Evolutionary conservation across 2,329 filamentous ascomycete genomes (phyloP).

Genomic region (Zasmidium cellare): DNA sequence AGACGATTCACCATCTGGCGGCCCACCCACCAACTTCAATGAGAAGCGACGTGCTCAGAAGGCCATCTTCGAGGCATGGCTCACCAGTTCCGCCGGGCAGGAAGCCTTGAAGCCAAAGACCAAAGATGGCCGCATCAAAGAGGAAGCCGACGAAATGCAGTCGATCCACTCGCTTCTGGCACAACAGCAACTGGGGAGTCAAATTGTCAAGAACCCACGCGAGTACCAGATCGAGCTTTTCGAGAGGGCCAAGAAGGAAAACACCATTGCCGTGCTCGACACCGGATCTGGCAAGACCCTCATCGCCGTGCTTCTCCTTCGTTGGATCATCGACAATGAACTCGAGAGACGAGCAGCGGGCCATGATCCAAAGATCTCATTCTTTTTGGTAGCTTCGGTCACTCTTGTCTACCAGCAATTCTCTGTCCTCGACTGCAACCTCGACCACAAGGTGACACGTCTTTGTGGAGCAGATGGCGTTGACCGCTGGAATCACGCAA

Average conservation of each 20-base stretch:
- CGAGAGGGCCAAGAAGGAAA: conserved; percentile 78
- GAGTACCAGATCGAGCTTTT: conserved; percentile 94
- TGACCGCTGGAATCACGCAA: conserved; percentile 60
- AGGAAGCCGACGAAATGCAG: conserved; percentile 48
- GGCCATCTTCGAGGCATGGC: conserved; percentile 43
- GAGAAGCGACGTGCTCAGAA: conserved; percentile 45
- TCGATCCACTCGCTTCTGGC: conserved; percentile 56
- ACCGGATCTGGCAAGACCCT: conserved; percentile 96
- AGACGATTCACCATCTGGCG: conserved; percentile 18
- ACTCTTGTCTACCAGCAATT: conserved; percentile 88
- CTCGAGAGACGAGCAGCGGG: conserved; percentile 66
- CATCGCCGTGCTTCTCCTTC: conserved; percentile 85
- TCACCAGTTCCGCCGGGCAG: conserved; percentile 43
- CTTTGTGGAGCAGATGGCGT: conserved; percentile 71
- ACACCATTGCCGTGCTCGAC: conserved; percentile 89
- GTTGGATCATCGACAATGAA: conserved; percentile 74
- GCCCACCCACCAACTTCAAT: conserved; percentile 26
- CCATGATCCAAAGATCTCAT: conserved; percentile 65
- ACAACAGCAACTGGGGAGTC: conserved; percentile 48
- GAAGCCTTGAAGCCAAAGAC: conserved; percentile 43
- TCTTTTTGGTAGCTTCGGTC: conserved; percentile 87
- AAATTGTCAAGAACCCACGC: conserved; percentile 73
- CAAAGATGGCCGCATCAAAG: conserved; percentile 30
- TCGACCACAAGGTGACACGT: conserved; percentile 71
- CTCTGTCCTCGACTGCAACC: conserved; percentile 75